phyloP scores from a whole-genome alignment of 31 red algal genomes.

The Porphyra umbilicalis region DNA sequence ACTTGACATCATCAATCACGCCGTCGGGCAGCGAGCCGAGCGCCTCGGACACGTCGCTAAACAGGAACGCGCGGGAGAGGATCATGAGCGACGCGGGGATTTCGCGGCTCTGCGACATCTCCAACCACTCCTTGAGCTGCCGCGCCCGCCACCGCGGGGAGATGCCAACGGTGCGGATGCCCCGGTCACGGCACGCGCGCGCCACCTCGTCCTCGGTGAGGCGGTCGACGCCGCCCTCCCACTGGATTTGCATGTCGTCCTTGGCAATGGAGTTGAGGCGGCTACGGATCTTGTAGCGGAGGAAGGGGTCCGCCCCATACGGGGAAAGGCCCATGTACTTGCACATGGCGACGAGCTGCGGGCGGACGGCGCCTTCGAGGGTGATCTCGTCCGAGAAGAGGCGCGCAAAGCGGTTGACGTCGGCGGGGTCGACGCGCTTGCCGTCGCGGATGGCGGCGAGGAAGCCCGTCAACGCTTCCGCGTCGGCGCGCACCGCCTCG shows the following conservation, averaged over 20 bases:
- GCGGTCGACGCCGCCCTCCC: constrained; percentile 91
- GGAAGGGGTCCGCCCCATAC: constrained; percentile 83
- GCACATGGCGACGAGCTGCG: constrained; percentile 95
- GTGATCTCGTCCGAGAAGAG: constrained; percentile 95
- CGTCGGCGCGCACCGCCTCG: constrained; percentile 45
- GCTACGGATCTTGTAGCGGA: constrained; percentile 76
- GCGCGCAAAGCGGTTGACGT: constrained; percentile 79
- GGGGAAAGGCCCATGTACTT: constrained; percentile 93
- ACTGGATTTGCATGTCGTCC: constrained; percentile 97
- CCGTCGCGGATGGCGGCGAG: constrained; percentile 66
- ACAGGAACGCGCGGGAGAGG: constrained; percentile 81
- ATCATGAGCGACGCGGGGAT: constrained; percentile 87
- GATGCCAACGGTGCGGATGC: constrained; percentile 66
- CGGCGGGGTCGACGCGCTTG: constrained; percentile 50
- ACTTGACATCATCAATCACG: constrained; percentile 80
- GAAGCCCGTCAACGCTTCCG: constrained; percentile 74
- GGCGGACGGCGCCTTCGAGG: constrained; percentile 74
- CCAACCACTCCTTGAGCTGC: constrained; percentile 82
- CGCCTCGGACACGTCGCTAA: constrained; percentile 55
- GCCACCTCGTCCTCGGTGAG: constrained; percentile 92
- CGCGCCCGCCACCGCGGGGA: constrained; percentile 15
- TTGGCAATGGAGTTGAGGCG: constrained; percentile 80
- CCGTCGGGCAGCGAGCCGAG: constrained; percentile 73
- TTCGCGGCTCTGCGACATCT: constrained; percentile 89
- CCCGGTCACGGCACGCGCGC: constrained; percentile 94